These are phyloP conservation scores for Pyracantha coccinea DNA, from an alignment of 331 rosid species.

Conservation along the genomic window DNA sequence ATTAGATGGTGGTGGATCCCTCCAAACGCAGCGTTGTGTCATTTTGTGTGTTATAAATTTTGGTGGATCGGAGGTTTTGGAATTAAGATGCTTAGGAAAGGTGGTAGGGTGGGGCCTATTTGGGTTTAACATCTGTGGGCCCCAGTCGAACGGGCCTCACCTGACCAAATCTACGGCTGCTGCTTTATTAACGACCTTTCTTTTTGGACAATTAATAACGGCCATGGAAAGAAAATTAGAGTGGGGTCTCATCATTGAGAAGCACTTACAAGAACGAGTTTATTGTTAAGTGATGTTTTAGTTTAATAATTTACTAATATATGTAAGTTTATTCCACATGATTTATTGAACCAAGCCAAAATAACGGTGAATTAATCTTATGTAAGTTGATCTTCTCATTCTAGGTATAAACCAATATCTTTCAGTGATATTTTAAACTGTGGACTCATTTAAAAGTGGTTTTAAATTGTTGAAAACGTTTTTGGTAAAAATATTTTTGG, in stretches of 20 bases:
- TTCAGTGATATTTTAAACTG: too few relatives aligned
- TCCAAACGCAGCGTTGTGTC: neutral
- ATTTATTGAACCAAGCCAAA: too few relatives aligned
- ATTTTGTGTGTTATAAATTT: neutral
- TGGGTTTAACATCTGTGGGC: neutral
- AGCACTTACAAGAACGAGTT: too few relatives aligned
- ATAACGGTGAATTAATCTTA: too few relatives aligned
- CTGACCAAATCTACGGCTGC: conserved; percentile 1
- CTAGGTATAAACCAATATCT: too few relatives aligned
- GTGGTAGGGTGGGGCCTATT: neutral
- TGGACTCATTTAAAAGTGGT: too few relatives aligned
- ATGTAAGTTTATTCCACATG: too few relatives aligned
- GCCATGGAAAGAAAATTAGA: neutral
- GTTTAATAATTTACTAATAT: too few relatives aligned
- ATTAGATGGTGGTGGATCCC: neutral
- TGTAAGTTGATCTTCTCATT: too few relatives aligned
- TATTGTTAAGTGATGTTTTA: too few relatives aligned
- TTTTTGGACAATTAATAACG: neutral
- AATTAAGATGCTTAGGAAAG: neutral
- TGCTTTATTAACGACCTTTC: neutral
- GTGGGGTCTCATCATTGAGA: neutral
- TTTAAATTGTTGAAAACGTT: too few relatives aligned
- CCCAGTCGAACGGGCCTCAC: neutral
- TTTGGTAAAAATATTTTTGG: too few relatives aligned
- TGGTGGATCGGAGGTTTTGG: neutral